phyloP scores from a whole-genome alignment of 495 filamentous ascomycete genomes.

The Cercophora scortea region DNA sequence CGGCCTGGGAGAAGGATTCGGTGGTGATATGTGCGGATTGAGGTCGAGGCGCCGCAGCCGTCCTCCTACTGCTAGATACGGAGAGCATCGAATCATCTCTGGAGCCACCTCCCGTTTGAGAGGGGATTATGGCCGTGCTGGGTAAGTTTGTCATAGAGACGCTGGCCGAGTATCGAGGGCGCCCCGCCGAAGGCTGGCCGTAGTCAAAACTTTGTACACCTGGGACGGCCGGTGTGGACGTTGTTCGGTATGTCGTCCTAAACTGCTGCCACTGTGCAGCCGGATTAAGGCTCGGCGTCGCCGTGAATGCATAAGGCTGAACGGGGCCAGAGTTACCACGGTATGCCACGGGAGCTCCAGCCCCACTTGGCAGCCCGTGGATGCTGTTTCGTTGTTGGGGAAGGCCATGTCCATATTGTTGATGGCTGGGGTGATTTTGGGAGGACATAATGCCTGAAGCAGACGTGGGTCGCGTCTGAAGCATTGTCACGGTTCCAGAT shows the following conservation, averaged over 20 bases:
- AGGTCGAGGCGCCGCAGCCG: constrained; percentile 21
- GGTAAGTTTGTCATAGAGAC: constrained; percentile 43
- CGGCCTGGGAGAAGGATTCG: constrained; percentile 4
- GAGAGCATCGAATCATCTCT: constrained; percentile 27
- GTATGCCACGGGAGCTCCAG: constrained; percentile 51
- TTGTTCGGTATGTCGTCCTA: constrained; percentile 54
- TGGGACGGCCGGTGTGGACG: constrained; percentile 55
- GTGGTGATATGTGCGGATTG: constrained; percentile 23
- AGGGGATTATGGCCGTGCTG: constrained; percentile 16
- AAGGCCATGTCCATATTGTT: constrained; percentile 46
- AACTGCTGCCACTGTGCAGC: constrained; percentile 56
- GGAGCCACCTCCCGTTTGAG: constrained; percentile 9
- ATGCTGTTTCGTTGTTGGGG: constrained; percentile 57
- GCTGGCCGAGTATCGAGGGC: constrained; percentile 51
- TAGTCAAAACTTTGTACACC: constrained; percentile 44
- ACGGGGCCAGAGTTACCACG: constrained; percentile 62
- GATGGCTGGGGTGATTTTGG: constrained; percentile 42
- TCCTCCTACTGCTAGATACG: constrained; percentile 15
- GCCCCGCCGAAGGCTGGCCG: constrained; percentile 32
- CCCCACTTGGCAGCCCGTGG: constrained; percentile 43
- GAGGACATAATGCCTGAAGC: constrained; percentile 58
- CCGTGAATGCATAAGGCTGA: constrained; percentile 80
- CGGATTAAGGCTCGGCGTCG: constrained; percentile 59
- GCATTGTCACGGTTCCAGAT: constrained; percentile 70
- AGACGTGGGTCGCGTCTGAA: constrained; percentile 68